These are phyloP conservation scores for Aureobasidium namibiae DNA, from an alignment of 2,329 filamentous ascomycete genomes.

Conservation along the genomic window DNA sequence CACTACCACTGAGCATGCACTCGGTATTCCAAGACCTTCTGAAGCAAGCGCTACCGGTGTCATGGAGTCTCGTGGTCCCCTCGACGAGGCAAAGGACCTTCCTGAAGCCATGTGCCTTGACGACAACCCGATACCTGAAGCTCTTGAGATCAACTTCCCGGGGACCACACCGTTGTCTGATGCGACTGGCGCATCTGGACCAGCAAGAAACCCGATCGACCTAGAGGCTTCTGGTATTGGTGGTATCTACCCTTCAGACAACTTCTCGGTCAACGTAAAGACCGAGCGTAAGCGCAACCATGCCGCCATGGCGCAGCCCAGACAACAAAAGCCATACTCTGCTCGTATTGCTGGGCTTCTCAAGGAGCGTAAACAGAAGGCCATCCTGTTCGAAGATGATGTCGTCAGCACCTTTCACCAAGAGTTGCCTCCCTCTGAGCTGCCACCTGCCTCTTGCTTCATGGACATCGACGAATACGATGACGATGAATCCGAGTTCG, in stretches of 20 bases:
- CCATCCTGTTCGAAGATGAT: conserved; percentile 53
- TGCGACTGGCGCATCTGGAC: conserved; percentile 16
- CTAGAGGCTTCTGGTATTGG: conserved; percentile 49
- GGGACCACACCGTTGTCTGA: conserved; percentile 21
- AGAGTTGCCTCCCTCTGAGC: conserved; percentile 41
- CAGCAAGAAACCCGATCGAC: conserved; percentile 25
- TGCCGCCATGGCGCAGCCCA: conserved; percentile 15
- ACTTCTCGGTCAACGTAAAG: conserved; percentile 46
- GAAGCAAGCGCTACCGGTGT: neutral
- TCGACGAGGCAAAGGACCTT: conserved; percentile 20
- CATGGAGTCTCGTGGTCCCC: conserved; percentile 26
- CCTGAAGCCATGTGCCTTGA: conserved; percentile 29
- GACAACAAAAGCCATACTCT: neutral
- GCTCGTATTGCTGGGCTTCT: conserved; percentile 28
- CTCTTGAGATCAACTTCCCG: conserved; percentile 31
- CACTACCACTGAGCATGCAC: conserved; percentile 24
- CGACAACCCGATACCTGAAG: conserved; percentile 28
- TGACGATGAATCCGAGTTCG: conserved; percentile 30
- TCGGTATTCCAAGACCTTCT: conserved; percentile 19
- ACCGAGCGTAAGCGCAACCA: conserved; percentile 18
- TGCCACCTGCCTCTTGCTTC: conserved; percentile 37
- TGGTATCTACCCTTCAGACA: conserved; percentile 50
- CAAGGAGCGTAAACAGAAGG: conserved; percentile 14
- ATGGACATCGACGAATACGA: conserved; percentile 31
- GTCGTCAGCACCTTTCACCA: conserved; percentile 59